Base-by-base conservation (phyloP, 1,139 yeast species). In the Yamadazyma atlantica region DNA sequence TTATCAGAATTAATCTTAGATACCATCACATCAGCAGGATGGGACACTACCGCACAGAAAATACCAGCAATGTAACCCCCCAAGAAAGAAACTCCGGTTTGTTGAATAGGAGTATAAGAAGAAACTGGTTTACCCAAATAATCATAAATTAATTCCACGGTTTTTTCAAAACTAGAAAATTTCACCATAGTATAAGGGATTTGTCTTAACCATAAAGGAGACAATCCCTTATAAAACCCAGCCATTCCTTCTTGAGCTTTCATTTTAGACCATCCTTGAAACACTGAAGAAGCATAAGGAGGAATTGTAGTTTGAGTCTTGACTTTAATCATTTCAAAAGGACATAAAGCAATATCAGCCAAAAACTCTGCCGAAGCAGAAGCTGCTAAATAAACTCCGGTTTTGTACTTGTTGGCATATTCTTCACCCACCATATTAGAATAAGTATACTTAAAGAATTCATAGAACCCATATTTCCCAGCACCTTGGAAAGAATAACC, bases 31-130 rank as follows among this genome's bases (percentile, higher is more conserved):
- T 90, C 97, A 29, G 97, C 97, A 31, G 97, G 97, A 64, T 90
- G 97, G 17, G 96, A 89, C 14, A 88, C 94, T 39, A 85, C 67
- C 17, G 97, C 97, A 73, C 97, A 89, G 69, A 88, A 80, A 42
- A 90, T 82, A 80, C 97, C 97, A 21, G 97, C 97, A 61, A 89
- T 79, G 69, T 89, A 89, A 63, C 97, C 97, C 63, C 95, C 96
- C 40, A 81, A 72, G 70, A 90, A 90, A 21, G 96, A 86, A 33
- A 90, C 95, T 43, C 96, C 95, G 26, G 96, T 90, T 67, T 90
- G 96, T 58, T 85, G 84, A 37, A 51, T 44, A 26, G 76, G 59
- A 38, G 69, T 60, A 58, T 63, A 71, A 38, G 58, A 50, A 27
- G 61, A 57, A 30, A 52, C 66, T 17, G 74, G 75, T 51, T 64